Evolutionary conservation across 108 stramenopile genomes (phyloP).

Genomic region (Pseudonitzschia delicatissima): DNA sequence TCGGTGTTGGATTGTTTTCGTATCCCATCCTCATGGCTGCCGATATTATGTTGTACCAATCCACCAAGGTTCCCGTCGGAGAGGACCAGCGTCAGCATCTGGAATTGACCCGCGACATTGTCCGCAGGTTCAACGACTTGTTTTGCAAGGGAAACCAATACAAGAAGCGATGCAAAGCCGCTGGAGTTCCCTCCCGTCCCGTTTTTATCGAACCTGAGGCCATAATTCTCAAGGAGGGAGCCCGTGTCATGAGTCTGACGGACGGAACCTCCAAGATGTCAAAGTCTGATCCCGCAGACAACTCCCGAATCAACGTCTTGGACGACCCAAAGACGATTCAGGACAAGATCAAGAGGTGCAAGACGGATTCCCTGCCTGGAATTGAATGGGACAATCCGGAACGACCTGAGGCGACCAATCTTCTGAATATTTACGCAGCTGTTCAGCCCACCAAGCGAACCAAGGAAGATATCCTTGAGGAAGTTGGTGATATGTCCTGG

Average conservation of each 20-base stretch:
- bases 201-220: slow-evolving; percentile 92
- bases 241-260: slow-evolving; percentile 96
- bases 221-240: slow-evolving; percentile 94
- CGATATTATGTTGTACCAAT: slow-evolving; percentile 97
- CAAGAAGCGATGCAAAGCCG: slow-evolving; percentile 84
- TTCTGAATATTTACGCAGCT: slow-evolving; percentile 93
- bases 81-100: slow-evolving; percentile 99
- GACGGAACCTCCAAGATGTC: slow-evolving; percentile 98
- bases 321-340: slow-evolving; percentile 91
- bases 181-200: slow-evolving; percentile 74
- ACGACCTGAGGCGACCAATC: slow-evolving; percentile 96
- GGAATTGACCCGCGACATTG: slow-evolving; percentile 97
- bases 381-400: slow-evolving; percentile 97
- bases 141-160: slow-evolving; percentile 87
- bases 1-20: slow-evolving; percentile 91
- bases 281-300: slow-evolving; percentile 90
- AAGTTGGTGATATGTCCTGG: slow-evolving; percentile 90
- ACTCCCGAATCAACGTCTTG: slow-evolving; percentile 92
- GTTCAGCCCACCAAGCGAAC: slow-evolving; percentile 73
- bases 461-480: slow-evolving; percentile 74
- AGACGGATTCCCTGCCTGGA: slow-evolving; percentile 88
- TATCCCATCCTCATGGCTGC: slow-evolving; percentile 99
- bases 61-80: slow-evolving; percentile 97
- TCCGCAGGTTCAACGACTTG: slow-evolving; percentile 91
- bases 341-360: slow-evolving; percentile 94